Evolutionary conservation across 2,329 filamentous ascomycete genomes (phyloP).

Genomic region (Colletotrichum ledebouriae): DNA sequence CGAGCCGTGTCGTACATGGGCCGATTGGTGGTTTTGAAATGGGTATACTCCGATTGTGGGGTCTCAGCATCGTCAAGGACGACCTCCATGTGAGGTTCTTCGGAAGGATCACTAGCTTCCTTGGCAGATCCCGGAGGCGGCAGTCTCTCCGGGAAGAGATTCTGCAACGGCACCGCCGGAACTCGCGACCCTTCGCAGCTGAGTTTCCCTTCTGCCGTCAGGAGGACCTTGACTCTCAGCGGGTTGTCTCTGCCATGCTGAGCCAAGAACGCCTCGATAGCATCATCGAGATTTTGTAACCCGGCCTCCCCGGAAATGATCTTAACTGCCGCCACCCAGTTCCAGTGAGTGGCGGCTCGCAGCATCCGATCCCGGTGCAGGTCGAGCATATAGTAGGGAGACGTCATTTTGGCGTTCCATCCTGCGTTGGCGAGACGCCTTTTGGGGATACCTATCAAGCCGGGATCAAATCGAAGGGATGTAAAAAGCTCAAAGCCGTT

Average conservation of each 20-base stretch:
- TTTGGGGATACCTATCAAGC: conserved; percentile 61
- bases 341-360: conserved; percentile 69
- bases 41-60: conserved; percentile 74
- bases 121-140: conserved; percentile 57
- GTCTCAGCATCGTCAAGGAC: conserved; percentile 60
- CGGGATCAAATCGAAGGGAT: conserved; percentile 78
- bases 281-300: conserved; percentile 54
- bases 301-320: conserved; percentile 61
- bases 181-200: conserved; percentile 47
- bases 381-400: conserved; percentile 82
- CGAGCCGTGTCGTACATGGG: conserved; percentile 80
- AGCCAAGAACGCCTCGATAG: conserved; percentile 54
- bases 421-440: conserved; percentile 56
- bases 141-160: conserved; percentile 70
- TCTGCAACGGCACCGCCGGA: conserved; percentile 58
- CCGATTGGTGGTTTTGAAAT: conserved; percentile 87
- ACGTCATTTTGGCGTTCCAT: conserved; percentile 67
- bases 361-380: conserved; percentile 84
- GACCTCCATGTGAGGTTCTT: conserved; percentile 56
- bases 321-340: conserved; percentile 63
- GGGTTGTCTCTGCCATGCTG: conserved; percentile 47
- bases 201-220: conserved; percentile 64
- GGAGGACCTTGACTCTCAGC: conserved; percentile 67
- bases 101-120: conserved; percentile 47
- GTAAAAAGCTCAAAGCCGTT: conserved; percentile 74